Base-by-base conservation (phyloP, 2,329 filamentous ascomycete species). In the Fusarium lateritium region DNA sequence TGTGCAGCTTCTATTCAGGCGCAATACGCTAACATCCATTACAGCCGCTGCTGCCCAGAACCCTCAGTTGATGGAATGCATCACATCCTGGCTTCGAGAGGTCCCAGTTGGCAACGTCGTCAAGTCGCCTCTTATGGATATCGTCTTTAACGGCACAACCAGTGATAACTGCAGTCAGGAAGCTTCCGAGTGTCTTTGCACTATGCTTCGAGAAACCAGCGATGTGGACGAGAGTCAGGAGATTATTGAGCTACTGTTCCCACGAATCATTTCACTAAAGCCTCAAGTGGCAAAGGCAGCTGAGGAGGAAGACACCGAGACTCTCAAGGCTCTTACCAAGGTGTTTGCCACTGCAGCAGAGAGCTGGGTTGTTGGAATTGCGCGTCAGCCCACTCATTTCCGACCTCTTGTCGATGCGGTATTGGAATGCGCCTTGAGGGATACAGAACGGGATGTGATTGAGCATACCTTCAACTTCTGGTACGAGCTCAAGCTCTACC, bases 401-500 rank as follows among this genome's bases (percentile, higher is more conserved):
- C 88, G 92, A 39, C 89, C 89, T 13, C 85, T 99, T 7, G 95
- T 99, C 13, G 94, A 98, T 75, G 90, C 92, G 8, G 90, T 99
- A 17, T 86, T 98, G n/a, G 94, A 98, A 81, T 97, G 94, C 76
- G 94, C 93, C 64, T 89, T 92, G 13, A 88, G 92, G 71, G 96
- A 99, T 79, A 90, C 90, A 77, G 95, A 98, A 55, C 89, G 92
- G 65, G 96, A 99, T 71, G 94, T 94, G 6, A 94, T 99, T 67
- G 93, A 94, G 55, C 90, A 96, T 75, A 99, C 97, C 0, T 99
- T 99, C 81, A 90, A 89, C 71, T 98, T 99, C 82, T 99, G 96
- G 96, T 98, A 97, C 78, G 96, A 99, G 77, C 86, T 99, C 46
- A 99, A 99, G 84, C 94, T 98, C 78, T 98, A 97, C 78, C 85